phyloP scores from a whole-genome alignment of 78 protist species.

The Chrysochromulina tobinii region DNA sequence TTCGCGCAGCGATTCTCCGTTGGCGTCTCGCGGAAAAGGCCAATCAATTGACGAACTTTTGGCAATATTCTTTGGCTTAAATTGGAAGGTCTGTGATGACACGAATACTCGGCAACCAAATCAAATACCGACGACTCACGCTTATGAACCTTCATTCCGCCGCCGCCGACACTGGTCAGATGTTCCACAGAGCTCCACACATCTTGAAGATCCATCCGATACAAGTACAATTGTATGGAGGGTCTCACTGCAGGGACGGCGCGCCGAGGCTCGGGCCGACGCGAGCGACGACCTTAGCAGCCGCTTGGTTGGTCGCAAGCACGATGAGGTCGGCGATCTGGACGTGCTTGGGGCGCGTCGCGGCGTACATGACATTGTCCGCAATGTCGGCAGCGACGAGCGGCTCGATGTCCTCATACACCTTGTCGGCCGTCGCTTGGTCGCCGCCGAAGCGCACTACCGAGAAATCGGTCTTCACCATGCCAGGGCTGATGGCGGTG shows the following conservation, averaged over 20 bases:
- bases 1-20: too few species aligned
- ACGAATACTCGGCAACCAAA: too few species aligned
- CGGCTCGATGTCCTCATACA: constrained; percentile 57
- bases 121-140: too few species aligned
- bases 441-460: constrained; percentile 57
- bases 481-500: constrained; percentile 69
- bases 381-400: constrained; percentile 67
- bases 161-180: too few species aligned
- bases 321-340: constrained; percentile 59
- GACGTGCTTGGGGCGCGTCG: constrained; percentile 70
- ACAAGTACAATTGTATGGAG: too few species aligned
- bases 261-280: neutral
- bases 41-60: too few species aligned
- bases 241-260: neutral
- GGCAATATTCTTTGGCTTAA: too few species aligned
- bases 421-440: constrained; percentile 58
- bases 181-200: too few species aligned
- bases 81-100: too few species aligned
- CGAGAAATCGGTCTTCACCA: constrained; percentile 73
- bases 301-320: constrained; percentile 68
- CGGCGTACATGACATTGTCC: constrained; percentile 63
- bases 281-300: neutral
- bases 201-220: too few species aligned
- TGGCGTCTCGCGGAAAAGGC: too few species aligned
- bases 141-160: too few species aligned